Percentiles rank a stretch among this genome's conserved stretches.
Conservation (phyloP, 2,329 filamentous ascomycete genomes). For the Torrubiella hemipterigena region DNA sequence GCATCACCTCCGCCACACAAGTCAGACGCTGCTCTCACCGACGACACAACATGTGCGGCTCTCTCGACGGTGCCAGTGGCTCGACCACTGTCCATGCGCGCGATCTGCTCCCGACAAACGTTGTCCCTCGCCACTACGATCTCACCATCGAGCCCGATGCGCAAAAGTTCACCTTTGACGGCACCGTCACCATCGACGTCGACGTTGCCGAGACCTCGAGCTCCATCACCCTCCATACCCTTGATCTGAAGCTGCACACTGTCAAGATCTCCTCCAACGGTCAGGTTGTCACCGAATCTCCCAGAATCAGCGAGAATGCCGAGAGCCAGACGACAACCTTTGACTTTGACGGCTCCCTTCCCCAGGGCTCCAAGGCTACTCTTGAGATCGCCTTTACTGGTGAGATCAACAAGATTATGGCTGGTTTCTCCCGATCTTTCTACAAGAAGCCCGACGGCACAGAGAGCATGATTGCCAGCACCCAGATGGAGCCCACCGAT, state of each 20-base stretch:
- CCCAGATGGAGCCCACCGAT: slow-evolving; percentile 95
- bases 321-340: slow-evolving; percentile 72
- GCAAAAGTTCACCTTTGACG: slow-evolving; percentile 75
- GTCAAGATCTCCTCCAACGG: slow-evolving; percentile 32
- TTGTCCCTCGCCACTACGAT: slow-evolving; percentile 82
- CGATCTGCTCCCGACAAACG: slow-evolving; percentile 82
- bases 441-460: slow-evolving; percentile 75
- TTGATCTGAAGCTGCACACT: slow-evolving; percentile 74
- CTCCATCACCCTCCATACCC: slow-evolving; percentile 76
- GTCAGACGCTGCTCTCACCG: slow-evolving; percentile 52
- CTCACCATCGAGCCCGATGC: slow-evolving; percentile 87
- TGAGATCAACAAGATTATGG: slow-evolving; percentile 85
- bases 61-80: slow-evolving; percentile 21
- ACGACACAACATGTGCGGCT: slow-evolving; percentile 58
- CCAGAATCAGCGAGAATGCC: slow-evolving; percentile 58
- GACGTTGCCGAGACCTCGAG: slow-evolving; percentile 75
- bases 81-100: slow-evolving; percentile 28
- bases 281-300: slow-evolving; percentile 32
- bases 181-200: slow-evolving; percentile 73
- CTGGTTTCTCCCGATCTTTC: slow-evolving; percentile 90
- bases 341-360: slow-evolving; percentile 59
- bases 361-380: slow-evolving; percentile 64
- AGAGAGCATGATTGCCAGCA: slow-evolving; percentile 74
- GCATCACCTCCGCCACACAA: too few relatives aligned
- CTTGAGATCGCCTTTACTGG: slow-evolving; percentile 54